Percentiles rank a stretch among this genome's conserved stretches.
Conservation (phyloP, 129 eudicot genomes). For the Helianthus tuberosus region DNA sequence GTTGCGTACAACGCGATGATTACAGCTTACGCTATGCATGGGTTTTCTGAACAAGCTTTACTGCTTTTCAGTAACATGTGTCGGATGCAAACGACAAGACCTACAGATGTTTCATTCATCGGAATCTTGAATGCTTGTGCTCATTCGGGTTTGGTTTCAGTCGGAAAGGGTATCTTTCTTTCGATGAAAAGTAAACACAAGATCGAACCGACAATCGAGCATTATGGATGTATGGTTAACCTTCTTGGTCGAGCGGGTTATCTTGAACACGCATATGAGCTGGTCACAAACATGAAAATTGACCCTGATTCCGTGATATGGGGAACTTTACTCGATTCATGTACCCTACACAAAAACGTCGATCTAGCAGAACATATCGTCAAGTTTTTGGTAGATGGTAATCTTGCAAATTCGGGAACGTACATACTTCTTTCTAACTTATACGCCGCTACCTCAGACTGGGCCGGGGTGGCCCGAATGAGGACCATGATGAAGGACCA, state of each 20-base stretch:
- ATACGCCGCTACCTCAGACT: slow-evolving; percentile 57
- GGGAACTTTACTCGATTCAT: slow-evolving; percentile 82
- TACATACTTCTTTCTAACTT: slow-evolving; percentile 72
- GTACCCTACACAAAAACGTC: slow-evolving; percentile 63
- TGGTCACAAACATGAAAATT: slow-evolving; percentile 47
- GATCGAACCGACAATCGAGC: slow-evolving; percentile 66
- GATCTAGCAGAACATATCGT: slow-evolving; percentile 64
- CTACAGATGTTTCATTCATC: slow-evolving; percentile 69
- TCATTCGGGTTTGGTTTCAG: slow-evolving; percentile 71
- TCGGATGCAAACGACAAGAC: slow-evolving; percentile 29
- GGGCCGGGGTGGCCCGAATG: slow-evolving; percentile 70
- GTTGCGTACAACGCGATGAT: slow-evolving; percentile 82
- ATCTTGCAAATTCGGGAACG: slow-evolving; percentile 61
- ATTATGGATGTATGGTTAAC: slow-evolving; percentile 90
- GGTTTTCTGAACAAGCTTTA: slow-evolving; percentile 58
- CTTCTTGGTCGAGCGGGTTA: slow-evolving; percentile 85
- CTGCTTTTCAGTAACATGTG: slow-evolving; percentile 49
- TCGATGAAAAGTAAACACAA: slow-evolving; percentile 50
- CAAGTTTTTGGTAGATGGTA: slow-evolving; percentile 33
- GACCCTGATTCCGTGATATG: slow-evolving; percentile 63
- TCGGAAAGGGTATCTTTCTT: slow-evolving; percentile 52
- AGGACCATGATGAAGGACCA: slow-evolving; percentile 63
- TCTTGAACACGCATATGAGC: slow-evolving; percentile 67
- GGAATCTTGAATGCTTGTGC: slow-evolving; percentile 80
- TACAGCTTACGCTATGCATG: slow-evolving; percentile 73